Evolutionary conservation across 805 yeast genomes (phyloP).

Genomic region (Saturnispora hagleri): DNA sequence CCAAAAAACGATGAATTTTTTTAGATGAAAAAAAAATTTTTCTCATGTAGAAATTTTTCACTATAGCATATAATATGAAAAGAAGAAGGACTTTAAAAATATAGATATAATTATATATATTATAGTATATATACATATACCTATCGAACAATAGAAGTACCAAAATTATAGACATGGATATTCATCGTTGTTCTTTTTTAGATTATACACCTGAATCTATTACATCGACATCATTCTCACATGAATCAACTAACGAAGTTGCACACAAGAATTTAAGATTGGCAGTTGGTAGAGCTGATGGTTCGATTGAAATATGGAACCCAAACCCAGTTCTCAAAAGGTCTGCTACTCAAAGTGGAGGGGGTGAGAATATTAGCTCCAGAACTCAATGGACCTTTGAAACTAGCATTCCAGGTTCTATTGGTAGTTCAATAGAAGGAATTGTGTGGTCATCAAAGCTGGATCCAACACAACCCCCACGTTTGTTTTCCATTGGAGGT

Average conservation of each 20-base stretch:
- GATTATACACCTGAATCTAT: constrained; percentile 80
- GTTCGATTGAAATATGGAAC: constrained; percentile 94
- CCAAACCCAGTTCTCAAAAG: constrained; percentile 32
- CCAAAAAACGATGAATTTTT: not conserved
- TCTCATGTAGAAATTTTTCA: not conserved
- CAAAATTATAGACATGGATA: constrained; percentile 39
- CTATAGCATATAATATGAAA: not conserved
- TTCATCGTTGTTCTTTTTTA: constrained; percentile 88
- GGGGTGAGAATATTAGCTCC: constrained; percentile 2
- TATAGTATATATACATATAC: not conserved
- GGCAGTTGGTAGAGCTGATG: constrained; percentile 90
- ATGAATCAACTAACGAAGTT: constrained; percentile 37
- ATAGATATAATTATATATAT: too few relatives aligned
- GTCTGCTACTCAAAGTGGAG: not conserved
- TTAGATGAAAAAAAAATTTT: not conserved
- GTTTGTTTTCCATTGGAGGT: constrained; percentile 91
- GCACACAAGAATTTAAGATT: constrained; percentile 55
- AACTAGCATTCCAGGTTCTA: constrained; percentile 61
- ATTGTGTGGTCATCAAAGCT: constrained; percentile 58
- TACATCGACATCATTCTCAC: constrained; percentile 74
- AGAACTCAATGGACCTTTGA: constrained; percentile 76
- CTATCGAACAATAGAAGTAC: not conserved
- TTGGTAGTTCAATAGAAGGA: constrained; percentile 82
- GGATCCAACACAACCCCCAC: constrained; percentile 38
- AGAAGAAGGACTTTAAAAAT: not conserved